A percentile compares a stretch with the other conserved stretches of the same genome.
These are phyloP conservation scores for Allomyces macrogynus DNA, from an alignment of 192 early-diverging fungal species.

Conservation along the genomic window DNA sequence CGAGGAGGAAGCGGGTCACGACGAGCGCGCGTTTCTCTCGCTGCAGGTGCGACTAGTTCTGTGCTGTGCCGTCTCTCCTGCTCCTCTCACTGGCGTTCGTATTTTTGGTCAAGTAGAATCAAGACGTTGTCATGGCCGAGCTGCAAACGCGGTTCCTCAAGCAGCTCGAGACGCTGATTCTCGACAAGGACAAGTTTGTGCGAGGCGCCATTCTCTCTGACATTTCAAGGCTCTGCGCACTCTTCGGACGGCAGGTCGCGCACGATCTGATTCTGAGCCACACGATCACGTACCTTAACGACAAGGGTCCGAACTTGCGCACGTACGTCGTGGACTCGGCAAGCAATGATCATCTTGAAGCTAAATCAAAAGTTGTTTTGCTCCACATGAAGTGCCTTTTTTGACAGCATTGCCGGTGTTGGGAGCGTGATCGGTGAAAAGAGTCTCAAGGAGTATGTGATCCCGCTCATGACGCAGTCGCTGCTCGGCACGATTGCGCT, in stretches of 20 bases:
- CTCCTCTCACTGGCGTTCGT: no score
- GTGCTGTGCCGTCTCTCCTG: slow-evolving; percentile 1
- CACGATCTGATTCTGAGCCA: slow-evolving; percentile 73
- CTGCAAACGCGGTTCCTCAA: slow-evolving; percentile 63
- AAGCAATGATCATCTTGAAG: not conserved
- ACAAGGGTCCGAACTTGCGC: slow-evolving; percentile 80
- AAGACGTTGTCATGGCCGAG: slow-evolving; percentile 23
- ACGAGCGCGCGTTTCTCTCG: no score
- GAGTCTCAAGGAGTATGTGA: slow-evolving; percentile 76
- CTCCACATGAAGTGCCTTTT: slow-evolving; percentile 50
- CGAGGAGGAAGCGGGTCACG: not conserved
- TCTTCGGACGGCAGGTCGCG: slow-evolving; percentile 59
- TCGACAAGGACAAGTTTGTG: slow-evolving; percentile 58
- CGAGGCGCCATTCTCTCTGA: slow-evolving; percentile 67
- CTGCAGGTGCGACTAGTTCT: not conserved
- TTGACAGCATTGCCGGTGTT: slow-evolving; percentile 77
- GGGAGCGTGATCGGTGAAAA: slow-evolving; percentile 72
- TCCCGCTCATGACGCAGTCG: slow-evolving; percentile 77
- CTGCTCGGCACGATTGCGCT: slow-evolving; percentile 29
- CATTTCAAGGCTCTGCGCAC: slow-evolving; percentile 57
- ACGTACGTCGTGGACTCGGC: slow-evolving; percentile 19
- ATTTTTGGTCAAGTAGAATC: slow-evolving; percentile 3
- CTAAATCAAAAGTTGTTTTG: slow-evolving; percentile 5
- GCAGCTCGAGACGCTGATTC: slow-evolving; percentile 55
- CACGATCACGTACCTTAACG: slow-evolving; percentile 93